Conservation (phyloP, 1,284 basidiomycete species). For the Inonotus hispidus region DNA sequence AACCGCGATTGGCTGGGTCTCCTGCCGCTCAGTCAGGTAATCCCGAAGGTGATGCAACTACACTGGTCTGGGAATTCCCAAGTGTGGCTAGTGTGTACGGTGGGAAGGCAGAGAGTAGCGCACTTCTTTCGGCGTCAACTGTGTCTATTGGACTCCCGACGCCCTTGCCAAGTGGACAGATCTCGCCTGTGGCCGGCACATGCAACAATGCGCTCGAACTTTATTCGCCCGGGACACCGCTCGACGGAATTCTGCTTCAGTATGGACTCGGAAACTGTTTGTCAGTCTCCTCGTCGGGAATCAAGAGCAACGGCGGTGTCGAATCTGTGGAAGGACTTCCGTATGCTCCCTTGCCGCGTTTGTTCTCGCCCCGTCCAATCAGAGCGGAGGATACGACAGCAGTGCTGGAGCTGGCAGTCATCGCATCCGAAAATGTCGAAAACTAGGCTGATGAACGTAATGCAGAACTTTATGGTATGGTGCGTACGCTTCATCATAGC, state of each 20-base stretch:
- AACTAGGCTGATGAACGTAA: not conserved
- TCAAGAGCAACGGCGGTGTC: not conserved
- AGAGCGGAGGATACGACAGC: slow-evolving; percentile 6
- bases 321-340: not conserved
- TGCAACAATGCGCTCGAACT: not conserved
- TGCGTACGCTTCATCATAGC: too few species aligned
- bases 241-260: not conserved
- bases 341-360: not conserved
- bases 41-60: not conserved
- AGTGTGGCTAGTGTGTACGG: not conserved
- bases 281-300: not conserved
- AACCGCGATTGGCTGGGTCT: not conserved
- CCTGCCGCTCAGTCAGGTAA: not conserved
- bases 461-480: not conserved
- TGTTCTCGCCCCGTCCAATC: slow-evolving; percentile 14
- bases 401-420: slow-evolving; percentile 6
- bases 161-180: not conserved
- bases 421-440: not conserved
- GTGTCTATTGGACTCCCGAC: slow-evolving; percentile 1
- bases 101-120: not conserved
- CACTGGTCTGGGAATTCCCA: not conserved
- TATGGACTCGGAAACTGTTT: not conserved
- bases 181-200: not conserved
- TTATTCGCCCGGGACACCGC: not conserved
- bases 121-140: not conserved